phyloP scores from a whole-genome alignment of 768 basidiomycete species.

The Rhizopogon vulgaris region DNA sequence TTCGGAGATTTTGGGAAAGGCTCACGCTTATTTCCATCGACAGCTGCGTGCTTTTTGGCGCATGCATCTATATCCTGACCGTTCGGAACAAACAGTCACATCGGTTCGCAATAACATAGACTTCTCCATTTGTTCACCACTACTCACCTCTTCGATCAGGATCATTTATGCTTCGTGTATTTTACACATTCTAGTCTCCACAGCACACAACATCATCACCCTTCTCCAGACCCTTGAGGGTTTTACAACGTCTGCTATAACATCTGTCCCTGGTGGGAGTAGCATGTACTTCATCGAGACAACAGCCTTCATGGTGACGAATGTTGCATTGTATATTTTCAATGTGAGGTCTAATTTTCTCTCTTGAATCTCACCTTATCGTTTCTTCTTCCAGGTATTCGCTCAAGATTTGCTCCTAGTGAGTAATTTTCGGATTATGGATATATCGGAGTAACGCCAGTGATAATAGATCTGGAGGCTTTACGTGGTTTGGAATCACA shows the following conservation, averaged over 20 bases:
- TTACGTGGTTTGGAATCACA: slow-evolving; percentile 3
- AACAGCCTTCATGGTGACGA: background rate
- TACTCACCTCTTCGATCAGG: background rate
- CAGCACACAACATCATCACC: slow-evolving; percentile 2
- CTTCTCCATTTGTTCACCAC: background rate
- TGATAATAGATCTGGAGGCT: slow-evolving; percentile 6
- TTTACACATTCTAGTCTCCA: slow-evolving; percentile 2
- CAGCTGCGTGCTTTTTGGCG: slow-evolving; percentile 5
- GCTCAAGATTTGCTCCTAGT: slow-evolving; percentile 4
- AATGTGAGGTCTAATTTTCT: background rate
- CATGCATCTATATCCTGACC: slow-evolving; percentile 1
- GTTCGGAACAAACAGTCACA: background rate
- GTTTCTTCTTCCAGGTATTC: background rate
- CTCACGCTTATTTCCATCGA: background rate
- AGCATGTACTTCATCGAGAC: background rate
- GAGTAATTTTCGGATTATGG: background rate
- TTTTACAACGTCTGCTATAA: background rate
- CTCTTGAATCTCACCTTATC: background rate
- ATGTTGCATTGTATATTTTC: background rate
- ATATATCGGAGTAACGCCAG: background rate
- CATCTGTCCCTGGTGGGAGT: background rate
- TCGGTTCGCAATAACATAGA: background rate
- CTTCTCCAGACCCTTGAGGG: background rate
- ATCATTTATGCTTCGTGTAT: background rate
- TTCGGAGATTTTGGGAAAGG: background rate